Base-by-base conservation (phyloP, 2,329 filamentous ascomycete genomes). In the Colletotrichum abscissum region DNA sequence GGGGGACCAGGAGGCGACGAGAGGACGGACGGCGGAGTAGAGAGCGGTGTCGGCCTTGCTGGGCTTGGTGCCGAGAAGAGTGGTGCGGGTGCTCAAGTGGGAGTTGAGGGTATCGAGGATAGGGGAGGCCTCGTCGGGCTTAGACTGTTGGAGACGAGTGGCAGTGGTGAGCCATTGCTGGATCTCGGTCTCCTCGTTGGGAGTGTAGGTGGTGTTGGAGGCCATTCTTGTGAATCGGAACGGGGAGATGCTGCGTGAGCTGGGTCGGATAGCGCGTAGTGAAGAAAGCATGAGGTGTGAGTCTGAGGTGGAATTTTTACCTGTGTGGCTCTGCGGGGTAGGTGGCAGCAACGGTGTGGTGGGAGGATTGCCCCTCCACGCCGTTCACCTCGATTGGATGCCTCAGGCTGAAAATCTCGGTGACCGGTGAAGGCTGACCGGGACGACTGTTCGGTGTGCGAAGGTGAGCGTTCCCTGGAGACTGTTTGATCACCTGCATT, bases 81-180 rank as follows among this genome's bases (percentile, higher is more conserved):
- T 98, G 73, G 95, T 97, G 77, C 95, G 94, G 77, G 93, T 94
- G 71, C 94, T 92, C 75, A 98, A 92, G 85, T 98, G 95, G 71
- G 90, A 88, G 88, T 98, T 98, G 78, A 98, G 90, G 68, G 92
- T 90, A 72, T 92, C 90, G 75, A 98, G 90, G 74, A 95, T 92
- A 75, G 91, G 88, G 35, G 90, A 87, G 70, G 88, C 85, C 68
- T 92, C 89, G 76, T 89, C 85, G 38, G 88, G 81, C 46, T 55
- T 67, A n/a, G 76, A 72, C 42, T 86, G 84, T 79, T 90, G 90
- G 80, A 97, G 89, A 76, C 93, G 91, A 74, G 92, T 89, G 55
- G 94, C 91, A 58, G 93, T 94, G 80, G 91, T 92, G 80, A 96
- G 89, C 95, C 95, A 98, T 87, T 97, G 93, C 84, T 93, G 91